A percentile compares a stretch with the other conserved stretches of the same genome.
Evolutionary conservation across 2,329 filamentous ascomycete species (phyloP).

Genomic region (Cryphonectria naterciae): DNA sequence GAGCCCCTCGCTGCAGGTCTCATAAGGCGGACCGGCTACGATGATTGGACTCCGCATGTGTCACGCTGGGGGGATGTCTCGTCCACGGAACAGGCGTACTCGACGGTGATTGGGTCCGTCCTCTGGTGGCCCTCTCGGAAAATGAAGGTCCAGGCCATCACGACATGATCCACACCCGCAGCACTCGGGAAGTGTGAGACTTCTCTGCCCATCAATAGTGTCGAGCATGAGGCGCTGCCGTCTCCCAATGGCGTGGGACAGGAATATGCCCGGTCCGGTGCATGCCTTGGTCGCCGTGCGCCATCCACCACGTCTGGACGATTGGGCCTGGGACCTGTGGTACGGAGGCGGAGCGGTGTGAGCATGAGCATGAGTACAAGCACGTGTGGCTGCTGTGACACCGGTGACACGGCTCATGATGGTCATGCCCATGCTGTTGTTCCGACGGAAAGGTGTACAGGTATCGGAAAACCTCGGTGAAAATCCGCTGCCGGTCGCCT

Average conservation of each 20-base stretch:
- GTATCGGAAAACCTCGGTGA: conserved; percentile 15
- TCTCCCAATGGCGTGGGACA: background rate
- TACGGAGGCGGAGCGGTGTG: conserved; percentile 6
- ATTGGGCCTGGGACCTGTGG: background rate
- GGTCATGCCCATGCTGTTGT: background rate
- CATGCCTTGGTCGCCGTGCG: background rate
- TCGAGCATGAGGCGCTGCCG: background rate
- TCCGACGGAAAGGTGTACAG: conserved; percentile 6
- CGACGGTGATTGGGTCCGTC: background rate
- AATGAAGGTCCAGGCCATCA: background rate
- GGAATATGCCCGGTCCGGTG: background rate
- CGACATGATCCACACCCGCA: background rate
- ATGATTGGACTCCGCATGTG: background rate
- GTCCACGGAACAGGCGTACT: background rate
- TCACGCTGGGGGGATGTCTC: background rate
- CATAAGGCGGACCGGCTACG: background rate
- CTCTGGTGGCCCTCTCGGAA: background rate
- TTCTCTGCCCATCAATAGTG: background rate
- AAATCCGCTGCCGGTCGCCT: conserved; percentile 11
- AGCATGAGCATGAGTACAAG: background rate
- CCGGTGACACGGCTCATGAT: background rate
- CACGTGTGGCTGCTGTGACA: background rate
- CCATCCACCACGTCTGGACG: background rate
- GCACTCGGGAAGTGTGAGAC: background rate
- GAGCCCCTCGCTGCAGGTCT: background rate